Percentiles rank a stretch among this genome's conserved stretches.
Conservation (phyloP, 2,329 filamentous ascomycete species). For the Epichloe glyceriae region DNA sequence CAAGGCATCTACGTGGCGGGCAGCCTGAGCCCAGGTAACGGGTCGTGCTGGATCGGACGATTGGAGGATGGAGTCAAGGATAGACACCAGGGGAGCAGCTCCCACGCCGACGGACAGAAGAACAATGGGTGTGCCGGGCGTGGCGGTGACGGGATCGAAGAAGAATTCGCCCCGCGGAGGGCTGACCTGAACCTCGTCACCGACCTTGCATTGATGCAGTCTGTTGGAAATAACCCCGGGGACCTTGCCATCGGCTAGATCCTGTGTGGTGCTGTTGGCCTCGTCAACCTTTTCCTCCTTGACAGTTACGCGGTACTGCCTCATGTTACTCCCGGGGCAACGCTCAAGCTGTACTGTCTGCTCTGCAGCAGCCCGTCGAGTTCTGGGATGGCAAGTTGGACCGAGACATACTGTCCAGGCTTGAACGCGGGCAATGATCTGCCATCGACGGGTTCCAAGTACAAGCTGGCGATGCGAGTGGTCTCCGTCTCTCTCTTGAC, state of each 20-base stretch:
- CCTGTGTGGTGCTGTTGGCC: conserved; percentile 14
- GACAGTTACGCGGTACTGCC: conserved; percentile 60
- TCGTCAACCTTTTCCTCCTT: conserved; percentile 42
- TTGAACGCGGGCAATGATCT: conserved; percentile 43
- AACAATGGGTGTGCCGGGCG: conserved; percentile 41
- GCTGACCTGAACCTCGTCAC: conserved; percentile 41
- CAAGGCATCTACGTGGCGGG: conserved; percentile 34
- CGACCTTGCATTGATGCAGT: conserved; percentile 36
- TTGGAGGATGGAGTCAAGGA: conserved; percentile 41
- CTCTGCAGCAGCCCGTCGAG: conserved; percentile 50
- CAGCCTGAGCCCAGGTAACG: conserved; percentile 51
- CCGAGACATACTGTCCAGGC: conserved; percentile 62
- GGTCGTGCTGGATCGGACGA: conserved; percentile 24
- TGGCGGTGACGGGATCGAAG: conserved; percentile 32
- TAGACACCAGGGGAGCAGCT: conserved; percentile 51
- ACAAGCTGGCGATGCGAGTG: conserved; percentile 51
- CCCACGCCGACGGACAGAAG: conserved; percentile 58
- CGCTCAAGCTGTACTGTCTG: conserved; percentile 63
- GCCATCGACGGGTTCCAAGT: conserved; percentile 50
- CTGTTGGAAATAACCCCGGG: conserved; percentile 40
- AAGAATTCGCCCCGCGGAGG: conserved; percentile 49
- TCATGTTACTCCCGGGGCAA: conserved; percentile 35
- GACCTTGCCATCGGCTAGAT: conserved; percentile 20
- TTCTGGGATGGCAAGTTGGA: conserved; percentile 47
- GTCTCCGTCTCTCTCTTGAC: conserved; percentile 48